Evolutionary conservation across 2,329 filamentous ascomycete species (phyloP).

Genomic region (Fusarium duplospermum): DNA sequence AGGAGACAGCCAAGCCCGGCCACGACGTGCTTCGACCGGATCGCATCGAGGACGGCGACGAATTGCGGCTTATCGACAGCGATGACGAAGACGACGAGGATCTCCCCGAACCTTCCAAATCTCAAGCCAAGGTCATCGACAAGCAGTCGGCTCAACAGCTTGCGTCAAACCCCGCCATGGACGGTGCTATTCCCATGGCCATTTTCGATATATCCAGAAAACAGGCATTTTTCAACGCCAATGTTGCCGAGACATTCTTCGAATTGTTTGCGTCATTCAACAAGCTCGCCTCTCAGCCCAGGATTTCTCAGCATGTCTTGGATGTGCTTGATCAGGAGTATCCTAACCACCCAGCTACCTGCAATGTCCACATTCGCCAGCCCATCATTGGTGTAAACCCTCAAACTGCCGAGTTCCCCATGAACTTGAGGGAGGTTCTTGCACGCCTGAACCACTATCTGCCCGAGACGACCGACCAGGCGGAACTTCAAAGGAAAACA

Average conservation of each 20-base stretch:
- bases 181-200: slow-evolving; percentile 92
- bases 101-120: slow-evolving; percentile 58
- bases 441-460: slow-evolving; percentile 67
- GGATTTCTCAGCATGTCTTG: slow-evolving; percentile 80
- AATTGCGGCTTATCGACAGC: slow-evolving; percentile 56
- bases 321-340: slow-evolving; percentile 69
- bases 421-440: slow-evolving; percentile 74
- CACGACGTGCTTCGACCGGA: slow-evolving; percentile 59
- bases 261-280: slow-evolving; percentile 79
- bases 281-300: slow-evolving; percentile 71
- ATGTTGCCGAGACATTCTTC: slow-evolving; percentile 82
- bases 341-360: slow-evolving; percentile 71
- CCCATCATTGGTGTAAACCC: slow-evolving; percentile 74
- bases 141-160: slow-evolving; percentile 63
- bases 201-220: slow-evolving; percentile 90
- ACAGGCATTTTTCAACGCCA: slow-evolving; percentile 75
- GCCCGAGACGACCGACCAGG: slow-evolving; percentile 58
- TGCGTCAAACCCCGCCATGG: slow-evolving; percentile 82
- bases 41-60: slow-evolving; percentile 61
- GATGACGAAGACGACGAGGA: slow-evolving; percentile 59
- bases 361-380: slow-evolving; percentile 77
- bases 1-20: slow-evolving; percentile 66
- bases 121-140: slow-evolving; percentile 58
- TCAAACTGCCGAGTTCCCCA: slow-evolving; percentile 77
- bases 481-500: slow-evolving; percentile 60